Base-by-base conservation (phyloP, 495 filamentous ascomycete species). In the Baudoinia panamericana region DNA sequence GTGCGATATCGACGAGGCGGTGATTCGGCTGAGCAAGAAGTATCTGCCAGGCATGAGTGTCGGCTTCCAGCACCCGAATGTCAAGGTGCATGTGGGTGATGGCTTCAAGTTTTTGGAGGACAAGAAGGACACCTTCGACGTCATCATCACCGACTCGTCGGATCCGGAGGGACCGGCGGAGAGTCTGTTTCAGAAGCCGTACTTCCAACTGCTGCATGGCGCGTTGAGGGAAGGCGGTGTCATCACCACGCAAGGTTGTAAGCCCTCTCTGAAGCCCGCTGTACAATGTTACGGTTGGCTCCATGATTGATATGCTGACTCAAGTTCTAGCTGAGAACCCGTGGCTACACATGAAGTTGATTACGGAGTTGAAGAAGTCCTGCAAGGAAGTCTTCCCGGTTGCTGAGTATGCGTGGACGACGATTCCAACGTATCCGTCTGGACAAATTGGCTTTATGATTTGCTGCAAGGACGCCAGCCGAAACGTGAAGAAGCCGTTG, bases 371-470 rank as follows among this genome's bases (percentile, higher is more conserved):
- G 49, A 90, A 88, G 72, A 92, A 95, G 72, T 68, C 85, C 55
- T 96, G 92, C 78, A 75, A 78, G 50, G 84, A 94, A 66, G 82
- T 99, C 63, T 99, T 99, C 77, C 87, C 92, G 35, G 78, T 80
- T 42, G 92, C 78, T 60, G 92, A 96, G 66, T 99, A 96, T 71
- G 92, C 83, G 49, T 99, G 93, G 76, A 96, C 92, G 52, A 95
- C 88, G 56, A 99, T 96, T 67, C 92, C 92, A 41, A 99, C 92
- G 56, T 99, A 99, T 71, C 92, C 92, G 42, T 90, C 83, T 42
- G 92, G 92, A 61, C 88, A 95, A 71, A 99, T 99, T 58, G 92
- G 92, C 61, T 99, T 96, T 77, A 93, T 96, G 85, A 84, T 99
- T 50, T 96, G 90, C 77, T 82, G 71, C 76, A 96, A 96, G 75